Evolutionary conservation across 352 stramenopile genomes (phyloP), one percentile per base, ranked within the genome.

Genomic region (Phytopythium boreale): DNA sequence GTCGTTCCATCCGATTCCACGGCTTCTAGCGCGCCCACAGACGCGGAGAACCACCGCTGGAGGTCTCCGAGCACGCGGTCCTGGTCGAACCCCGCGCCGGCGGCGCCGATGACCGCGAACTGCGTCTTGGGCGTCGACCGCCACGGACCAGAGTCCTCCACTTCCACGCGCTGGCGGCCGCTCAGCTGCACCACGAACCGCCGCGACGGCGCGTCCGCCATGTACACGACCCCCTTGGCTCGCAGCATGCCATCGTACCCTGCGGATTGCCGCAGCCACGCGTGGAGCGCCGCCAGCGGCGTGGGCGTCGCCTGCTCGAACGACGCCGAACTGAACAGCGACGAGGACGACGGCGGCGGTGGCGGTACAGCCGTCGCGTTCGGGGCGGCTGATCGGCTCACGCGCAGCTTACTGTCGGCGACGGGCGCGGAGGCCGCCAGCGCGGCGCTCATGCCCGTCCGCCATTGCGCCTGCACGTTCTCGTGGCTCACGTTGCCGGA

Each of bases 151-250:
- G 78, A 69, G 59, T 87, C 84, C 49, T 88, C 75, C 8, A 92
- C 72, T 52, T 92, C 77, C 61, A 92, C 59, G 61, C 84, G 81
- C 41, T 80, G 67, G 52, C 88, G 87, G 31, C 84, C 84, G 49
- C 84, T 92, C 20, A 90, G 51, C 53, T 92, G 84, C 51, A 92
- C 68, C 22, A 90, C 81, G 52, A 88, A 92, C 34, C 84, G 80
- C 44, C 77, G 75, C 58, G 61, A 68, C 6, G 79, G 79, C 57
- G 87, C 67, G 46, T 92, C 84, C 1, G 69, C 62, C 52, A 92
- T 66, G 67, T 87, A 85, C 57, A 92, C 64, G 34, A 92, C 80
- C 36, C 83, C 83, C 64, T 92, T 92, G 14, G 72, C 76, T 27
- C 83, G 79, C 26, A 92, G 63, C 17, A 79, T 74, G 11, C 66